phyloP scores from a whole-genome alignment of 2,329 filamentous ascomycete species.

The Tolypocladium inflatum region DNA sequence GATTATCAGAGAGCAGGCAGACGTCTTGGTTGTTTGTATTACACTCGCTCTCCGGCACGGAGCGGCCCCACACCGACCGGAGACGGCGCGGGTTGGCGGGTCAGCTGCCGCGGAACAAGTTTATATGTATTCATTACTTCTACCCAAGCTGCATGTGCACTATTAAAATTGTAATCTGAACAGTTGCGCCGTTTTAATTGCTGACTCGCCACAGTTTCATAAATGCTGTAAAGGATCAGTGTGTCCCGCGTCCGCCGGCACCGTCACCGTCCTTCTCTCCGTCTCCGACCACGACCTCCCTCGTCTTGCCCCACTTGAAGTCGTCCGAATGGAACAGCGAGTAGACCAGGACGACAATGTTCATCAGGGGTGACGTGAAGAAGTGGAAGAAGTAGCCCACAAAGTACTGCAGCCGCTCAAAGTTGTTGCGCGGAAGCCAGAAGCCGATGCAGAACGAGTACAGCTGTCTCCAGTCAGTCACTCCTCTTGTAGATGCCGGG shows the following conservation, averaged over 20 bases:
- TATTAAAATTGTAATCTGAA: no score
- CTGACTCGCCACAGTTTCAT: no score
- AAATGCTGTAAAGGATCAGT: slow-evolving; percentile 1
- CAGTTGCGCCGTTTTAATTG: no score
- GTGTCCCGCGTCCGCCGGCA: slow-evolving; percentile 15
- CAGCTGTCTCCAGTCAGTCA: slow-evolving; percentile 13
- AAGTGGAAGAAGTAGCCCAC: slow-evolving; percentile 27
- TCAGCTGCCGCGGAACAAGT: no score
- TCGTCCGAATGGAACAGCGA: slow-evolving; percentile 32
- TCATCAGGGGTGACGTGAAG: slow-evolving; percentile 29
- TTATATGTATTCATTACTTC: no score
- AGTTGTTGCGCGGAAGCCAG: slow-evolving; percentile 28
- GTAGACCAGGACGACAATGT: slow-evolving; percentile 31
- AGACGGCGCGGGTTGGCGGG: neutral
- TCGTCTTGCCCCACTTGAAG: slow-evolving; percentile 37
- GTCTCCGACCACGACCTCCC: slow-evolving; percentile 21
- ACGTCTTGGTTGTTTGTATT: neutral
- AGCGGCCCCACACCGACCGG: neutral
- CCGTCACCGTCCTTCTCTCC: slow-evolving; percentile 15
- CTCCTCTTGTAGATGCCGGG: no score
- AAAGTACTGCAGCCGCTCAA: slow-evolving; percentile 28
- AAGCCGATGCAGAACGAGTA: slow-evolving; percentile 32
- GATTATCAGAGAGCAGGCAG: neutral
- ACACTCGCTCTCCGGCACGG: neutral
- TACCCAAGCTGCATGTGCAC: no score